Base-by-base conservation (phyloP, 805 yeast species). In the Kockiozyma suomiensis region DNA sequence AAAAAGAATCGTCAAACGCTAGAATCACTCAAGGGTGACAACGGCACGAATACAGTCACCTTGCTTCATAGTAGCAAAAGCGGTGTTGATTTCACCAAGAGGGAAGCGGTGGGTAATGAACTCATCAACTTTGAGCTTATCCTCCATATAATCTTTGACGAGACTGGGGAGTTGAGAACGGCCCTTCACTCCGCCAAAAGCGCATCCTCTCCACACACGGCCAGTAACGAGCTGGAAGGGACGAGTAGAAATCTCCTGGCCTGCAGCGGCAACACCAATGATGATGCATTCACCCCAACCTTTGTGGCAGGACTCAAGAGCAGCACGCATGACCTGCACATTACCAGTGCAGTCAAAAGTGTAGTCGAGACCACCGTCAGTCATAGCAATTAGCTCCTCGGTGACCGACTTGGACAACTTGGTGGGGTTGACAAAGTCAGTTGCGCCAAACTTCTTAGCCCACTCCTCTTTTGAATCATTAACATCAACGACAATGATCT, bases 201-300 rank as follows among this genome's bases (percentile, higher is more conserved):
- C 99, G 72, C 96, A 90, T 70, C 99, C 99, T 76, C 84, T 88
- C 98, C 99, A 93, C 54, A 89, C 96, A 79, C 99, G 87, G 70
- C 99, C 99, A 43, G 98, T 94, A 66, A 94, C 98, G 76, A 94
- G 84, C 81, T 93, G 98, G 89, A 94, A 94, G 63, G 99, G 99
- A 78, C 98, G 85, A 50, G 98, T 94, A 59, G 96, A 78, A 66
- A 96, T 92, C 79, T 94, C 98, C 78, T 91, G 82, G 67, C 99
- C 99, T 42, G 97, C 96, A 68, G 97, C 96, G 50, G 99, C 99
- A 69, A 94, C 99, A 75, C 99, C 99, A 73, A 94, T 94, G 70
- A 94, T 81, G 69, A 93, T 82, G 23, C 97, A 90, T 73, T 86
- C 85, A 77, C 99, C 99, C 97, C 99, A 94, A 67, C 99, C 99